Evolutionary conservation across 2,329 filamentous ascomycete species (phyloP).

Genomic region (Ascosphaera acerosa): DNA sequence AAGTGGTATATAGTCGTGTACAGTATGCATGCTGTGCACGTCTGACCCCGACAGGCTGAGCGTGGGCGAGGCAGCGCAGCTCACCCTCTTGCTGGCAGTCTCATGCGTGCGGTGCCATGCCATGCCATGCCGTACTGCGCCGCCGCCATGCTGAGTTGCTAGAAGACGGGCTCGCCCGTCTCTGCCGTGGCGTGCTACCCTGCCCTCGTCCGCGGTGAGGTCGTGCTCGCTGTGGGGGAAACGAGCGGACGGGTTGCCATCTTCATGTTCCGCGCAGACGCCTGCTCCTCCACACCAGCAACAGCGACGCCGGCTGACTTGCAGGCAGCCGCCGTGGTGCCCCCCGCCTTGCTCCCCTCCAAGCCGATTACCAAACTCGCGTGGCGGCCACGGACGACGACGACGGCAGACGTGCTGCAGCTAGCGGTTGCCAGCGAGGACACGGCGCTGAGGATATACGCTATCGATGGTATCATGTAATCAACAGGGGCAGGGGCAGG

Average conservation of each 20-base stretch:
- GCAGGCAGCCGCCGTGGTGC: constrained; percentile 11
- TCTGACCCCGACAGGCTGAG: too few relatives aligned
- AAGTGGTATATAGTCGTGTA: too few relatives aligned
- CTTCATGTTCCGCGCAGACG: constrained; percentile 14
- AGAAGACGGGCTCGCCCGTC: constrained; percentile 32
- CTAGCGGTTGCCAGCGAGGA: constrained; percentile 24
- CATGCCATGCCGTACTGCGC: too few relatives aligned
- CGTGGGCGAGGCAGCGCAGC: too few relatives aligned
- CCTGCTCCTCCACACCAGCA: too few relatives aligned
- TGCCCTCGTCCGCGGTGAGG: constrained; percentile 8
- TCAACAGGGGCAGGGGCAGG: constrained; percentile 1
- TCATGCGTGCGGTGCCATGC: too few relatives aligned
- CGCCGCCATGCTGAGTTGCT: too few relatives aligned
- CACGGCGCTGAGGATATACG: constrained; percentile 18
- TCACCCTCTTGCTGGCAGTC: too few relatives aligned
- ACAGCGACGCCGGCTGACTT: constrained; percentile 9
- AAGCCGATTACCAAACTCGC: constrained; percentile 40
- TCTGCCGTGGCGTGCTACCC: constrained; percentile 45
- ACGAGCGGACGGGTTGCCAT: constrained; percentile 23
- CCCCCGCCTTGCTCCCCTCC: constrained; percentile 26
- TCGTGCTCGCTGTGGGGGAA: constrained; percentile 21
- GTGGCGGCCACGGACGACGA: constrained; percentile 31
- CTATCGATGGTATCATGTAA: constrained; percentile 10
- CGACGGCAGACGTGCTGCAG: constrained; percentile 7
- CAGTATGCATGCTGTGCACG: too few relatives aligned